Base-by-base conservation (phyloP, 2,329 filamentous ascomycete species). In the Beauveria brongniartii region DNA sequence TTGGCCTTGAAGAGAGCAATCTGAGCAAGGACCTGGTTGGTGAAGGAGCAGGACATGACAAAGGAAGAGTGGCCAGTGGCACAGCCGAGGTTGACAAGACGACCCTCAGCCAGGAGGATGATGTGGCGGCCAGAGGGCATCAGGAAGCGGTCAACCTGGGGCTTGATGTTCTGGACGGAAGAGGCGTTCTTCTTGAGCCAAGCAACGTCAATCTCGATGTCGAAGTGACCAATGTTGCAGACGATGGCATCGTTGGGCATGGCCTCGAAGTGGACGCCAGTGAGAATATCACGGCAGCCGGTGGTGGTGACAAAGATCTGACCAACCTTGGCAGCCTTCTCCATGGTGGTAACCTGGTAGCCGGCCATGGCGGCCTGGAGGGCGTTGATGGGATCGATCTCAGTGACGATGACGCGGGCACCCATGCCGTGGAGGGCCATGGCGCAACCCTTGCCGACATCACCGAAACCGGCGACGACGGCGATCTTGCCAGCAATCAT, bases 31-130 rank as follows among this genome's bases (percentile, higher is more conserved):
- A 97, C 94, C 86, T 99, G 94, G 89, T 99, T 99, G 86, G 92
- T 96, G 89, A 99, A 99, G 67, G 93, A 97, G 89, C 94, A 99
- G 71, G 92, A 97, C 94, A 99, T 97, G 69, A 99, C 94, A 80
- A 99, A 99, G 58, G 93, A 97, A 69, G 92, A 96, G 89, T 99
- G 94, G 69, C 94, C 94, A 67, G 94, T 99, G 75, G 94, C 94
- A 80, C 94, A 99, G 79, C 94, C 94, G 71, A 99, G 85, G 89
- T 99, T 99, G 82, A 99, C 94, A 67, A 99, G 90, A 83, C 94
- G 93, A 70, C 94, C 94, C 84, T 97, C 94, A 66, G 94, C 94
- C 67, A 99, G 87, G 72, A 99, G 92, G 80, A 99, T 96, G 84
- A 99, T 92, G 86, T 97, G 89, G 72, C 90, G 88, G 80, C 94